These are phyloP conservation scores for Trichosporon faecale DNA, from an alignment of 1,284 basidiomycete species.

Conservation along the genomic window DNA sequence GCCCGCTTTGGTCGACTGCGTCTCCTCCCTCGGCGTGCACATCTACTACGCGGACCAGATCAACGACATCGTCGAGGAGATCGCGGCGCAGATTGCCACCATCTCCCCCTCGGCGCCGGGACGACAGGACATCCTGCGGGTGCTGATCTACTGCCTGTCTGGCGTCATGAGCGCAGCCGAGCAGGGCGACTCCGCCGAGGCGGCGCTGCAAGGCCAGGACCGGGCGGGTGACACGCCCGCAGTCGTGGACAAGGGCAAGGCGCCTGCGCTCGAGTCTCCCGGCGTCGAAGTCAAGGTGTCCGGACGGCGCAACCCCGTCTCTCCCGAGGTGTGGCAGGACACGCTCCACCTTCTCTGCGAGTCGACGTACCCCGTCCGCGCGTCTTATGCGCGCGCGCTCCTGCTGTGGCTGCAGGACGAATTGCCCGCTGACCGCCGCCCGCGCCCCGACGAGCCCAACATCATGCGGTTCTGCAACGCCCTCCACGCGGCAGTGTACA, in stretches of 20 bases:
- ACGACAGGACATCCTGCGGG: conserved; percentile 67
- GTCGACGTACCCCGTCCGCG: conserved; percentile 66
- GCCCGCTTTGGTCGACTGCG: conserved; percentile 69
- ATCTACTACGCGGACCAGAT: conserved; percentile 97
- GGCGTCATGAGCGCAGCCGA: conserved; percentile 43
- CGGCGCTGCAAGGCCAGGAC: conserved; percentile 12
- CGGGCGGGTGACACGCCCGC: not conserved
- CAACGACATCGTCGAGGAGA: conserved; percentile 83
- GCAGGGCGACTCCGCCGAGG: conserved; percentile 39
- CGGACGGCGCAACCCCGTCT: conserved; percentile 64
- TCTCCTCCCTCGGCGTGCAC: conserved; percentile 74
- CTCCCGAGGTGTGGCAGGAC: conserved; percentile 82
- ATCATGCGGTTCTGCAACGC: conserved; percentile 66
- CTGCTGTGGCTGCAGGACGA: conserved; percentile 71
- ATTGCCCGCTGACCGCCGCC: conserved; percentile 56
- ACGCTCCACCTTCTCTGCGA: conserved; percentile 80
- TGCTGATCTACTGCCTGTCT: conserved; percentile 42
- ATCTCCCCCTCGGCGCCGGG: conserved; percentile 53
- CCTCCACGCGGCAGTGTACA: conserved; percentile 71
- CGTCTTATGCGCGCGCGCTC: conserved; percentile 70
- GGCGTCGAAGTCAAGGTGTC: conserved; percentile 25
- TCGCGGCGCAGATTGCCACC: conserved; percentile 67
- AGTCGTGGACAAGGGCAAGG: conserved; percentile 39
- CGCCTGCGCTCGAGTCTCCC: conserved; percentile 32
- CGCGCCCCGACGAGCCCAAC: conserved; percentile 30